A percentile compares a stretch with the other conserved stretches of the same genome.
Evolutionary conservation across 2,329 filamentous ascomycete genomes (phyloP).

Genomic region (Alternaria brassicae): DNA sequence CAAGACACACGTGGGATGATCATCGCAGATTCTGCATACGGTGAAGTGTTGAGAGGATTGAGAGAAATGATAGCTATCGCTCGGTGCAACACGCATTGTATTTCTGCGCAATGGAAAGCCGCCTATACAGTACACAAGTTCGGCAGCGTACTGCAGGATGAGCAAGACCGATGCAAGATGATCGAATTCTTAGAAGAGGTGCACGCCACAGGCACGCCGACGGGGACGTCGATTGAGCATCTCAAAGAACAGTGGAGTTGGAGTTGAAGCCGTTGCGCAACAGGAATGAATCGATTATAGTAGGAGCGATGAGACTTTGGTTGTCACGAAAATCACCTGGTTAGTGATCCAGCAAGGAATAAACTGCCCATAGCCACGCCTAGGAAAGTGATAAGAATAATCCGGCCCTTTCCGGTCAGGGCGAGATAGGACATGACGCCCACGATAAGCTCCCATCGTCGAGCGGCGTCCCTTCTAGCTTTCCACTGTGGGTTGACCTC

Average conservation of each 20-base stretch:
- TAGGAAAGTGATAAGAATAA: conserved; percentile 44
- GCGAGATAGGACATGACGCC: conserved; percentile 65
- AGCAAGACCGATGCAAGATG: conserved; percentile 19
- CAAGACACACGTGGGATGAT: background rate
- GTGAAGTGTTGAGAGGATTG: conserved; percentile 14
- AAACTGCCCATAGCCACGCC: conserved; percentile 38
- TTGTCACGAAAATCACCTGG: conserved; percentile 15
- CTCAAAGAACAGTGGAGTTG: conserved; percentile 23
- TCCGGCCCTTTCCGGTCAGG: conserved; percentile 56
- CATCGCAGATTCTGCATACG: background rate
- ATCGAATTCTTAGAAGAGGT: conserved; percentile 30
- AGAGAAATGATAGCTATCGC: conserved; percentile 27
- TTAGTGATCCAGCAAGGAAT: conserved; percentile 33
- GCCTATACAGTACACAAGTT: conserved; percentile 24
- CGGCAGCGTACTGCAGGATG: conserved; percentile 12
- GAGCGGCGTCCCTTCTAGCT: conserved; percentile 60
- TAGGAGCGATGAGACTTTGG: background rate
- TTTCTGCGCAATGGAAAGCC: conserved; percentile 18
- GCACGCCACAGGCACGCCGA: conserved; percentile 24
- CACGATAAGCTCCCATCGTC: conserved; percentile 65
- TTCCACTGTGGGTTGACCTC: conserved; percentile 65
- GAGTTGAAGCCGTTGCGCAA: background rate
- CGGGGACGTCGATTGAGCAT: conserved; percentile 14
- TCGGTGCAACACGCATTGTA: conserved; percentile 22
- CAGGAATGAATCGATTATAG: background rate